Conservation (phyloP, 768 basidiomycete species). For the Russula olivacea region DNA sequence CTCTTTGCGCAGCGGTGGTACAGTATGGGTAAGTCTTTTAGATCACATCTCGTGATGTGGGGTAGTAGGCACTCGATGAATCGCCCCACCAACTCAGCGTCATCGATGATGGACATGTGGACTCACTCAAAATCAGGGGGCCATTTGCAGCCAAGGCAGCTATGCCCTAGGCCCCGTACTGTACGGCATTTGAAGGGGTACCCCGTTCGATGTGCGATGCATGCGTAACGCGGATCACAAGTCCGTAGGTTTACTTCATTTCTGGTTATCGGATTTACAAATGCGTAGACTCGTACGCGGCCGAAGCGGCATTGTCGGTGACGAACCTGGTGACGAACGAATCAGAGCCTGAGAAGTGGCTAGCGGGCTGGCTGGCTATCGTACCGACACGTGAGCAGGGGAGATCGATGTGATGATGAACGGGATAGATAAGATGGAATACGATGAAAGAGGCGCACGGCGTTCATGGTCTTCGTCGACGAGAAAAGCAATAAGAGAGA, state of each 20-base stretch:
- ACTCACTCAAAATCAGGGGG: not conserved
- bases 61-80: not conserved
- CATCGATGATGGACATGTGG: not conserved
- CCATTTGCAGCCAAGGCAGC: not conserved
- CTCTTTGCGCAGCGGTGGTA: not conserved
- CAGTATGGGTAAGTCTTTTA: not conserved
- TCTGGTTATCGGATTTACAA: not conserved
- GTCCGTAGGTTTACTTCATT: not conserved
- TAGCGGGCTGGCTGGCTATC: too few relatives aligned
- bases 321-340: not conserved
- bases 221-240: not conserved
- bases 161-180: not conserved
- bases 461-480: not conserved
- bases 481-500: not conserved
- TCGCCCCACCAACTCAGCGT: not conserved
- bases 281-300: not conserved
- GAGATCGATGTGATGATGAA: not conserved
- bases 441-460: not conserved
- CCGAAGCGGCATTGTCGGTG: not conserved
- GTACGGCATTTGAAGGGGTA: not conserved
- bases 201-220: not conserved
- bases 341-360: not conserved
- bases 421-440: not conserved
- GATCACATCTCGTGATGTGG: not conserved
- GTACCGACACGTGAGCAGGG: not conserved